Evolutionary conservation across 2,329 filamentous ascomycete species (phyloP), one percentile per base, ranked within the genome.

Genomic region (Xylariaceae sp.): DNA sequence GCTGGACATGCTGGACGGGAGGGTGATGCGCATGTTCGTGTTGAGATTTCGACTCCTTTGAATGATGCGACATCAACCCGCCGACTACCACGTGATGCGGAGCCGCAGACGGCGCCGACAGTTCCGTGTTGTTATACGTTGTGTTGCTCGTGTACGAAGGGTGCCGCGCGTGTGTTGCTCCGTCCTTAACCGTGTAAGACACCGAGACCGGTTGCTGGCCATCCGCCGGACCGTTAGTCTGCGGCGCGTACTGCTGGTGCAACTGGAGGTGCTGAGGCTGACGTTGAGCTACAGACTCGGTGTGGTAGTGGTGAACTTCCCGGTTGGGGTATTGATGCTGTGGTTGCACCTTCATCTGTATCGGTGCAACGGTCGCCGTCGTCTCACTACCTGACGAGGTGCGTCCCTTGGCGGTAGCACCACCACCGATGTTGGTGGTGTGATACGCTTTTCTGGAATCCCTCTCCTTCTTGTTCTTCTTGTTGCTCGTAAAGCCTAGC

Each of bases 401-500:
- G 30, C 54, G 50, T 1, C 52, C 54, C 41, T 57, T 57, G 34
- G 27, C 41, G 2, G 35, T 11, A 37, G 27, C 51, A 6, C 34
- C 47, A 26, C 42, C 51, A 8, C 34, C 34, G 4, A 55, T 7
- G 26, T 57, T 56, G 2, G 46, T 53, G 2, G 49, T 59, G 34
- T 57, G 54, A 50, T 55, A 53, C 6, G 31, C 47, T 2, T 56
- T 58, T 30, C 19, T 56, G 7, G 53, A 53, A 6, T 62, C 55
- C 31, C 59, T 51, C 37, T 56, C 49, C 47, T 57, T 62, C 8
- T 37, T 37, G 42, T 50, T 61, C 47, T 61, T 64, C 49, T 61
- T 60, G 39, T 62, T 64, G 37, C 58, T 46, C 30, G 52, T 60
- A 31, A 60, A 59, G n/a, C 58, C 55, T 3, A 62, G 39, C 6